These are phyloP conservation scores for Vitis rupestris DNA, from an alignment of 164 flowering plant species.

Conservation along the genomic window DNA sequence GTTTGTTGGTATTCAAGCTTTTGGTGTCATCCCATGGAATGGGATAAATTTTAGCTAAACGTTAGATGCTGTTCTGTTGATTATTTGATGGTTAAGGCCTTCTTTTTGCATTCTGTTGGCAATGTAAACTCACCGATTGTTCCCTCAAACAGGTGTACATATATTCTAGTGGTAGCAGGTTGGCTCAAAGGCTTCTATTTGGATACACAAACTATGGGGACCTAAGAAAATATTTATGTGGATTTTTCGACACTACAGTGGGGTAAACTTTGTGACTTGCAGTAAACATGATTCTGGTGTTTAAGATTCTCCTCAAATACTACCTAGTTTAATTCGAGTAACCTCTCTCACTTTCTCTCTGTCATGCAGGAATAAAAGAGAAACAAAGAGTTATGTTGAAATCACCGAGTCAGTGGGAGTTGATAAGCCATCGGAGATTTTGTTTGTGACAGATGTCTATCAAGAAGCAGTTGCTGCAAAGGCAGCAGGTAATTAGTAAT, in stretches of 20 bases:
- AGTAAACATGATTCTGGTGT: neutral
- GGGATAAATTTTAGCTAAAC: too few relatives aligned
- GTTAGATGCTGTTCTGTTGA: too few relatives aligned
- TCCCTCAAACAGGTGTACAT: constrained; percentile 67
- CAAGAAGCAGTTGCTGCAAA: constrained; percentile 94
- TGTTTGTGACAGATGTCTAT: constrained; percentile 83
- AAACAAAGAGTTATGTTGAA: constrained; percentile 71
- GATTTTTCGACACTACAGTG: constrained; percentile 80
- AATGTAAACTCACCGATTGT: too few relatives aligned
- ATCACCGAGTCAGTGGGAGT: constrained; percentile 79
- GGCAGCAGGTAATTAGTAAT: constrained; percentile 68
- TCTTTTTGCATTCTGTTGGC: too few relatives aligned
- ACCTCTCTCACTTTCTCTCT: neutral
- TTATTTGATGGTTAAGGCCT: too few relatives aligned
- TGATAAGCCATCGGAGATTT: constrained; percentile 72
- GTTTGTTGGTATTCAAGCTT: too few relatives aligned
- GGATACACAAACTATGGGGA: constrained; percentile 87
- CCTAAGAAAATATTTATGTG: constrained; percentile 76
- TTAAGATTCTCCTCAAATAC: neutral
- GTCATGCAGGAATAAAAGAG: constrained; percentile 69
- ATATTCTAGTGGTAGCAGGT: constrained; percentile 97
- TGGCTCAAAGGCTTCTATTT: constrained; percentile 93
- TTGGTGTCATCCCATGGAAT: too few relatives aligned
- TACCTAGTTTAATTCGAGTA: too few relatives aligned
- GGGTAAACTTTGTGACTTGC: constrained; percentile 55